Percentiles rank a stretch among this genome's conserved stretches.
These are phyloP conservation scores for Hanseniaspora thailandica DNA, from an alignment of 805 yeast species.

Conservation along the genomic window DNA sequence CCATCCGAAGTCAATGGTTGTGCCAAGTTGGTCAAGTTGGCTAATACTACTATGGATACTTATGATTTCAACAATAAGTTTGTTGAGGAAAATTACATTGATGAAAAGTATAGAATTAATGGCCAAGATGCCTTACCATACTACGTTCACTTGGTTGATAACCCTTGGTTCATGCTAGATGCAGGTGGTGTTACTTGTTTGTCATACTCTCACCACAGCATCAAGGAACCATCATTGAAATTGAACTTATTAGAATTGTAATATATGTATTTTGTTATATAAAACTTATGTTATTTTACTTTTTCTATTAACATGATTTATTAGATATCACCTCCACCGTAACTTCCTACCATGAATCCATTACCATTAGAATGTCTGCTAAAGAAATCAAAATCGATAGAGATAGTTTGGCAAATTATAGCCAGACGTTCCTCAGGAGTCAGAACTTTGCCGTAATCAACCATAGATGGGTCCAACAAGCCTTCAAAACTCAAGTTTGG, in stretches of 20 bases:
- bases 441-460: slow-evolving; percentile 32
- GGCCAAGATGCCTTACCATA: slow-evolving; percentile 27
- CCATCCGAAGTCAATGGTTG: slow-evolving; percentile 5
- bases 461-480: slow-evolving; percentile 35
- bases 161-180: slow-evolving; percentile 76
- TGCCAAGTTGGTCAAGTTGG: slow-evolving; percentile 7
- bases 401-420: slow-evolving; percentile 73
- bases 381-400: slow-evolving; percentile 92
- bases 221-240: slow-evolving; percentile 76
- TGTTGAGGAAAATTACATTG: slow-evolving; percentile 22
- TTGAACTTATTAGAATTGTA: slow-evolving; percentile 39
- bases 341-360: slow-evolving; percentile 27
- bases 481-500: slow-evolving; percentile 50
- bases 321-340: slow-evolving; percentile 10
- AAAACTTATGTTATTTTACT: background rate
- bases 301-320: background rate
- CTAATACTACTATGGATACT: background rate
- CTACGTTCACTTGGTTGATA: slow-evolving; percentile 31
- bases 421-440: slow-evolving; percentile 76
- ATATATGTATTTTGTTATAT: background rate
- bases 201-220: slow-evolving; percentile 74
- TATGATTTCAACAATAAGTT: slow-evolving; percentile 18
- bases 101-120: slow-evolving; percentile 26
- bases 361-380: slow-evolving; percentile 72
- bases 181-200: slow-evolving; percentile 94